Base-by-base conservation (phyloP, 1,139 yeast genomes). In the Debaryomyces udenii region DNA sequence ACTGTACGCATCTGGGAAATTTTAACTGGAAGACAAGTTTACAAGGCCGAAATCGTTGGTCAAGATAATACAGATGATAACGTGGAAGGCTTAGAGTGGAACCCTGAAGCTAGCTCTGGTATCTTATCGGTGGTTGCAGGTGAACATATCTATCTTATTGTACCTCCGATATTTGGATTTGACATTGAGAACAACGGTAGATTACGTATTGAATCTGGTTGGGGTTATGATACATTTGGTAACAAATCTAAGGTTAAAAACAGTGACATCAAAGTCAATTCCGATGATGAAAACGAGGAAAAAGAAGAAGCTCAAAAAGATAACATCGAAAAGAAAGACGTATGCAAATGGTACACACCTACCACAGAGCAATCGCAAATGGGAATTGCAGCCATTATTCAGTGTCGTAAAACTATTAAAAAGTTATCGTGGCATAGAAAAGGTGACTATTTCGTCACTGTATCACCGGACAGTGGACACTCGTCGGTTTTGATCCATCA, bases 1-100 rank as follows among this genome's bases (percentile, higher is more conserved):
- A 78, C 91, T 18, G 90, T 93, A n/a, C 78, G 96, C 55, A 77
- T 93, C 14, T 93, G 99, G 99, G 99, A 94, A 68, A 81, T 90
- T 11, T 72, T 90, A 45, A 89, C 98, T 4, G 99, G 99, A 37
- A 82, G 99, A 66, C 95, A 91, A 69, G 86, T 93, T 38, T 88
- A 80, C 76, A 77, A 81, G 47, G 72, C 81, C 18, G 71, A 72
- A 42, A 66, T 86, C 17, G 66, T 81, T 31, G 76, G 72, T 28
- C 70, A 70, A 31, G 78, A 76, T 44, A 78, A 81, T 50, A 61
- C 64, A 14, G 91, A 83, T 43, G 97, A 90, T 61, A 84, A 85
- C 50, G 81, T 93, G 44, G 96, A 90, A 55, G 70, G 81, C 37
- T 69, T 93, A 36, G 88, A 85, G 54, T 93, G 99, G 99, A 88